Evolutionary conservation across 169 alveolate genomes (phyloP).

Genomic region (Plasmodium ovale): DNA sequence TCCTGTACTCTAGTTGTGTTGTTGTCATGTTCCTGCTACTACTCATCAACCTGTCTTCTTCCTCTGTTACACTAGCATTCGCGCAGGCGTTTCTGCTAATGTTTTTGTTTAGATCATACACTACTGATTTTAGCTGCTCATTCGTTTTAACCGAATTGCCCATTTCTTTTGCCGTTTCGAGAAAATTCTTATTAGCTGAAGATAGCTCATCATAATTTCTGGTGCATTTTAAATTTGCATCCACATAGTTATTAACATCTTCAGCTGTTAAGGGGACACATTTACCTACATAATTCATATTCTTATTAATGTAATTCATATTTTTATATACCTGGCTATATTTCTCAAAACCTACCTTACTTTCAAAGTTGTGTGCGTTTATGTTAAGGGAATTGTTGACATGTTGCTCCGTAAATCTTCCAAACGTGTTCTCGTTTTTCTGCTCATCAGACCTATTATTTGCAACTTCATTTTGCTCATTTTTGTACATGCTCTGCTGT

Average conservation of each 20-base stretch:
- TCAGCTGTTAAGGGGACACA: slow-evolving; percentile 34
- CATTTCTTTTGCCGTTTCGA: slow-evolving; percentile 16
- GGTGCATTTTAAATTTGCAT: not conserved
- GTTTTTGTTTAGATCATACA: slow-evolving; percentile 25
- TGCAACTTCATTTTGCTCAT: not conserved
- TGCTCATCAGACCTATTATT: not conserved
- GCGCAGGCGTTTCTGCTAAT: not conserved
- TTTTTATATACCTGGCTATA: slow-evolving; percentile 55
- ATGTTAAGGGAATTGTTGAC: not conserved
- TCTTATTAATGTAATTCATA: slow-evolving; percentile 53
- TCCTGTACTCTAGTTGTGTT: not conserved
- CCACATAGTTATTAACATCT: slow-evolving; percentile 20
- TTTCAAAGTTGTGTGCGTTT: slow-evolving; percentile 26
- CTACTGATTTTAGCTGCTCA: slow-evolving; percentile 17
- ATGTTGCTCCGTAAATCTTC: too few species aligned
- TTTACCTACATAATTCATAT: slow-evolving; percentile 48
- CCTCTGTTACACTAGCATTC: not conserved
- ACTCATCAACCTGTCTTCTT: not conserved
- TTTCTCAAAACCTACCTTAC: slow-evolving; percentile 50
- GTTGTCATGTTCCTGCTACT: not conserved
- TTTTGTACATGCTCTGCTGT: too few species aligned
- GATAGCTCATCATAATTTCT: slow-evolving; percentile 37
- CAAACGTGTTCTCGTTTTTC: not conserved
- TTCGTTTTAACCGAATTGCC: slow-evolving; percentile 24
- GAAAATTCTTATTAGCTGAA: slow-evolving; percentile 3